Base-by-base conservation (phyloP, 1,139 yeast species). In the Suhomyces maxii region DNA sequence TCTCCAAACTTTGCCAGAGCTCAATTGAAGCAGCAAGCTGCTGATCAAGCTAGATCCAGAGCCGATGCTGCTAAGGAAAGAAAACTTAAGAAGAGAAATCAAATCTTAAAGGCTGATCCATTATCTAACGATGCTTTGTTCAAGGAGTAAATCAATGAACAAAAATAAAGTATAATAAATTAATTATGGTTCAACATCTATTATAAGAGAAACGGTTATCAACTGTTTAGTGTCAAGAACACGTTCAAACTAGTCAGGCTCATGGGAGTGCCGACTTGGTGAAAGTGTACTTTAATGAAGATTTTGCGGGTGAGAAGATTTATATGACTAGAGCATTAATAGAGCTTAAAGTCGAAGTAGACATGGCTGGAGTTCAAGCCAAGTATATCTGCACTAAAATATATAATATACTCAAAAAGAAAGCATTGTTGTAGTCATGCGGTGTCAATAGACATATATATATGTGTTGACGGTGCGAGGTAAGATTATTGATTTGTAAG, bases 1-100 rank as follows among this genome's bases (percentile, higher is more conserved):
- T 88, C 96, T 49, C 99, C 99, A 54, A 93, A 93, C 76, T 83
- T 88, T 55, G 95, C 87, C 44, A 86, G 99, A 73, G 90, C 99
- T 11, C 97, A 91, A 75, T 55, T 79, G 56, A 87, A 83, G 67
- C 88, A 85, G 58, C 80, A 86, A 61, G 83, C 86, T 50, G 98
- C 98, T 8, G 80, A 77, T 46, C 84, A 84, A 59, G 97, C 97
- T 41, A 79, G 77, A 59, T 67, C 82, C 39, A 83, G 98, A 69
- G 82, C 87, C 45, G 90, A 87, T 47, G 90, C 89, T 53, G 89
- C 96, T 23, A 70, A 80, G 53, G 84, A 86, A 56, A 77, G 89
- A 67, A 88, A 87, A 70, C 64, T 86, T 56, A 86, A 82, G 69
- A 82, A 77, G 73, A 82, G 95, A 69, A 89, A 85, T 49, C 83